phyloP scores from a whole-genome alignment of 1,284 basidiomycete genomes.

The Paramarasmius palmivorus region DNA sequence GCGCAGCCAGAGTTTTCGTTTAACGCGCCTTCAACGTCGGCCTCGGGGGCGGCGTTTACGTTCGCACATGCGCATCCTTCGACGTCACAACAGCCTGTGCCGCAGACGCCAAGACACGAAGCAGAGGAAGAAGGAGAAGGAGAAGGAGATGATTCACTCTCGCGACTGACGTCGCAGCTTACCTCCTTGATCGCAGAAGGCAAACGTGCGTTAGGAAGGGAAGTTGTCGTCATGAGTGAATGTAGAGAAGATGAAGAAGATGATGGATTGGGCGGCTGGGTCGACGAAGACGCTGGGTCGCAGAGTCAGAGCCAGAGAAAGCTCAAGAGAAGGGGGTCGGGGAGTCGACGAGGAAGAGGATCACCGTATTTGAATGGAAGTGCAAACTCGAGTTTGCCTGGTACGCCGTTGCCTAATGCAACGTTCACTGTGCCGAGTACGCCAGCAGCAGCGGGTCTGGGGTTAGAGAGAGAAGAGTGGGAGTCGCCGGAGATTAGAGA shows the following conservation, averaged over 20 bases:
- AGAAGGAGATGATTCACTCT: conserved; percentile 62
- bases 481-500: conserved; percentile 62
- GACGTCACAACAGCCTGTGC: conserved; percentile 31
- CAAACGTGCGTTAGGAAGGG: conserved; percentile 64
- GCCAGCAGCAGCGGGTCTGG: too few species aligned
- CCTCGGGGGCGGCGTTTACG: conserved; percentile 20
- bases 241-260: conserved; percentile 70
- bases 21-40: conserved; percentile 1
- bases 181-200: conserved; percentile 71
- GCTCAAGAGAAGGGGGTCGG: neutral
- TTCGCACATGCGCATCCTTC: conserved; percentile 33
- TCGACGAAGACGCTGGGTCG: conserved; percentile 44
- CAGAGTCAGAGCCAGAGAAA: neutral
- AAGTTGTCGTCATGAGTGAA: conserved; percentile 74
- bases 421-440: neutral
- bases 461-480: conserved; percentile 40
- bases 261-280: conserved; percentile 71
- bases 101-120: too few species aligned
- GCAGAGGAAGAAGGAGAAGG: conserved; percentile 28
- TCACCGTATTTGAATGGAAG: neutral
- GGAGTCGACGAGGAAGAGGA: neutral
- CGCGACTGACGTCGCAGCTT: conserved; percentile 40
- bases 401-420: too few species aligned
- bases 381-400: too few species aligned
- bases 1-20: neutral